Base-by-base conservation (phyloP, 345 rosid species). In the Aquilaria yunnanensis region DNA sequence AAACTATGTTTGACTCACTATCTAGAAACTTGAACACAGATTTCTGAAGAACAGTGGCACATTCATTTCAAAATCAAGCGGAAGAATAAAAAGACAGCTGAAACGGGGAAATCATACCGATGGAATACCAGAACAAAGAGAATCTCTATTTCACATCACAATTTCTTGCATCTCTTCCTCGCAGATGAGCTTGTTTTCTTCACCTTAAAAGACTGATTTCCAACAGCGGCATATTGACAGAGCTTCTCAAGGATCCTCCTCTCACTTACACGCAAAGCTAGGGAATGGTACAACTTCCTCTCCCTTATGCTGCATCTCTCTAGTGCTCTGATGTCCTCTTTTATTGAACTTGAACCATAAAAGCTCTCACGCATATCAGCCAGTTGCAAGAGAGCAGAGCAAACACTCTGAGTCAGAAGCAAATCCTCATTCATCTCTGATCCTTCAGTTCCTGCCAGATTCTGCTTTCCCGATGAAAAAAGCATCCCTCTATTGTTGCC, bases 201-300 rank as follows among this genome's bases (percentile, higher is more conserved):
- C 14, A 3, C 14, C 29, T 34, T n/a, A 2, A 46, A 47, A 32
- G 34, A 56, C 50, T 12, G 59, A 46, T 54, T 31, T 14, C 46
- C 47, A 32, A 32, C 45, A 14, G 10, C 29, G 14, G 80, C 81
- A 51, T 70, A 74, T 54, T 64, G 69, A 63, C 96, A 73, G 61
- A 92, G 81, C 74, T 81, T 85, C 72, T 75, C 82, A 12, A 92
- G 74, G 67, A 92, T 85, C 72, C 47, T 80, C 75, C 96, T 80
- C 80, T 92, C 98, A 54, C 96, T 75, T 43, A 75, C 71, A 23
- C 91, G 87, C 68, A 89, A 63, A 57, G 72, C 62, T 43, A 80
- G 55, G 14, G 96, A 84, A 72, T 89, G 87, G 67, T 80, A 80
- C 47, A 79, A 32, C 76, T 87, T 92, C 63, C 91, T 67, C 45